Base-by-base conservation (phyloP, 2,329 filamentous ascomycete species). In the Emergomyces pasteurianus region DNA sequence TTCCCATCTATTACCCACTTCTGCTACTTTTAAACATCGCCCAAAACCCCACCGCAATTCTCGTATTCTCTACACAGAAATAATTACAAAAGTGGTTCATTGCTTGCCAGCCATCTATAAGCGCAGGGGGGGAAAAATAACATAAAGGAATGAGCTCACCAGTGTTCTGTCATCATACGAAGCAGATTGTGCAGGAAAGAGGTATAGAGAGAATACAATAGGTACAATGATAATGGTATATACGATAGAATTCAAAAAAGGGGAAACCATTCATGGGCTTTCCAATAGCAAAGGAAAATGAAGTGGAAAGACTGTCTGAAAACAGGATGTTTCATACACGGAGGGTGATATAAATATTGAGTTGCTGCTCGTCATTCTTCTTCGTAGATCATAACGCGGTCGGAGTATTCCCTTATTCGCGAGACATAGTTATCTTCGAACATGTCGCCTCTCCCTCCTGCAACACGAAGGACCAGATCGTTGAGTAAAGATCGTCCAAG, bases 401-500 rank as follows among this genome's bases (percentile, higher is more conserved):
- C 86, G 0, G 91, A 86, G 73, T 96, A 96, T 68, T 90, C 83
- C 42, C 75, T 77, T 63, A 99, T 97, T 63, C 89, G 87, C 65
- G 90, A 95, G 59, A 89, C 81, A 26, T 95, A 84, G 54, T 83
- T 85, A 63, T 95, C 85, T 56, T 87, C 79, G 65, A 99, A 92
- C 34, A 84, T 80, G 62, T 92, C 82, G 4, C 94, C 94, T 67
- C 84, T 86, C 0, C 94, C 94, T 0, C 90, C 91, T 0, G 90
- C 94, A 10, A 99, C 87, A 58, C 86, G 82, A 62, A 99, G 75
- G 55, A 99, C 87, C 57, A 97, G 77, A 73, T 99, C 94, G 69
- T 99, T 99, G 31, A 99, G 80, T 38, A 85, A 90, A 66, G 91
- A 86, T 36, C 94, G 80, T 0, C 94, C 94, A 2, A 99, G 80